Base-by-base conservation (phyloP, 192 early-diverging fungal species). In the Gamsiella multidivaricata region DNA sequence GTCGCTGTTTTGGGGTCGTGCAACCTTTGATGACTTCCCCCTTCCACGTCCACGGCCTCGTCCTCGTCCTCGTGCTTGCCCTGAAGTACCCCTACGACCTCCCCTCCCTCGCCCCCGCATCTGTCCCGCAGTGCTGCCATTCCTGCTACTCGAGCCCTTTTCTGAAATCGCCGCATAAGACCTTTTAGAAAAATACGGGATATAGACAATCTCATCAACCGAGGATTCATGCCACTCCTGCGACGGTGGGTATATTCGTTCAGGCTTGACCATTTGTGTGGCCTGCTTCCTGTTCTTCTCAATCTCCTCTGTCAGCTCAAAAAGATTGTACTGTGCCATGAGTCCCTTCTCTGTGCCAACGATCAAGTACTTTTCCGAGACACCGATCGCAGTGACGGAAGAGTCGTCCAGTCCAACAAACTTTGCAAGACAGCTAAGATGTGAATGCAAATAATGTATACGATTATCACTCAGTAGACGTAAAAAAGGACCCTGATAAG, bases 151-250 rank as follows among this genome's bases (percentile, higher is more conserved):
- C 32, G 15, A 2, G 22, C 28, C 12, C 15, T 31, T 25, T 65
- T 59, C 36, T 65, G 63, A 33, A 18, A 73, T 55, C 3, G 61
- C 22, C 8, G 61, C 34, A 49, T 78, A 78, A 2, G 74, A 69
- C 15, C 46, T 28, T 45, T 33, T 29, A 29, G 74, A 78, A 60
- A 78, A 78, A 33, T 58, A 33, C 4, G 74, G 74, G 28, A 78
- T 69, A 20, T 78, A 78, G 9, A 78, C 33, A 46, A 87, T 80
- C 54, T 84, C 85, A 39, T 87, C 85, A 14, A 87, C 66, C 34
- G 84, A 69, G 2, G 81, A 82, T 26, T 82, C 81, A 54, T 87
- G 85, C 83, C 83, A 87, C 51, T 84, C 85, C 28, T 71, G 60
- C 2, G 81, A 76, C 15, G 50, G 39, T 60, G 82, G 82, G 49